Base-by-base conservation (phyloP, 2,329 filamentous ascomycete species). In the Furcasterigmium furcatum region DNA sequence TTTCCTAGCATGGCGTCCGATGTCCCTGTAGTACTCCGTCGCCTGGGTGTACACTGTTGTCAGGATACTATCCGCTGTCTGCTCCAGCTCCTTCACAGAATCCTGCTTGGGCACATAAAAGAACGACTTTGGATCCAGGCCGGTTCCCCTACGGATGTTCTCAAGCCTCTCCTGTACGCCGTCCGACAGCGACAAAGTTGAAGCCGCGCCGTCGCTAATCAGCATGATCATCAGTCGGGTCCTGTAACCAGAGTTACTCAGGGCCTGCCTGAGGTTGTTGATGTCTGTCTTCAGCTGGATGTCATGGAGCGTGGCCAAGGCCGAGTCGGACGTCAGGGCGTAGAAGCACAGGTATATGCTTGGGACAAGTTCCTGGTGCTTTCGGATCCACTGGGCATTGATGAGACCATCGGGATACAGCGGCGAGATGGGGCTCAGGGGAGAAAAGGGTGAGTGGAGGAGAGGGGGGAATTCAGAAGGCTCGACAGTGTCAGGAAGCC, bases 371-470 rank as follows among this genome's bases (percentile, higher is more conserved):
- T 87, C 74, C 60, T 96, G 91, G 62, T 97, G 92, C 63, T 97
- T 99, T 48, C 81, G 80, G 45, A 95, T 74, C 92, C 92, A 99
- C 49, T 80, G 68, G 18, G 85, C 77, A 49, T 91, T 83, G 62
- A 96, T 82, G 47, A 96, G 72, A 5, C 92, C 94, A 67, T 97
- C 94, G 8, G 92, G 91, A 60, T 94, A 97, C 3, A 95, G 77
- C 3, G 82, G 74, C 8, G 92, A 96, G 8, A 78, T 79, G 4
- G 91, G 91, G 32, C 88, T 94, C 24, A 97, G 75, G 1, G 92
- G 94, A 3, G 94, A 97, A 54, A 96, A 83, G 2, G 91, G 89
- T 12, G 94, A 97, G 65, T 97, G 92, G 5, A 96, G 71, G n/a
- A 83, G 71, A 48, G 76, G 69, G 16, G 73, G 66, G 20, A 72